Conservation (phyloP, 306 rosid species). For the Cicer judaicum region DNA sequence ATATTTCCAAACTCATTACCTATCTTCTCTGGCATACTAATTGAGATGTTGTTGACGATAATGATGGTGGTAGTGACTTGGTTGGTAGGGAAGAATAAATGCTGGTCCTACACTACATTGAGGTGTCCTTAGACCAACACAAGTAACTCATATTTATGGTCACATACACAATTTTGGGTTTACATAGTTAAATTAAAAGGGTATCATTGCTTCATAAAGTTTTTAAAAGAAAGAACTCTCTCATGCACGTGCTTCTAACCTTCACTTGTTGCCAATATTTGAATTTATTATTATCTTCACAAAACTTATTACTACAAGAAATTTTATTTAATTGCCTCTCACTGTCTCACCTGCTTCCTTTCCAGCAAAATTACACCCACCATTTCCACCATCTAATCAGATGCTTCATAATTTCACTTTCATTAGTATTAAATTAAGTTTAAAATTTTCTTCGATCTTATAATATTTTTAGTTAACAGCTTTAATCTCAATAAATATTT, state of each 20-base stretch:
- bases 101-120: slow-evolving; percentile 58
- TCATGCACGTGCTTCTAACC: slow-evolving; percentile 80
- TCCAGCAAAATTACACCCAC: slow-evolving; percentile 72
- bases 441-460: no score
- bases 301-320: slow-evolving; percentile 37
- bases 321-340: slow-evolving; percentile 65
- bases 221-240: slow-evolving; percentile 41
- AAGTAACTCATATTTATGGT: slow-evolving; percentile 23
- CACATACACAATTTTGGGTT: slow-evolving; percentile 45
- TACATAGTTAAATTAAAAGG: slow-evolving; percentile 47
- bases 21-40: slow-evolving; percentile 33
- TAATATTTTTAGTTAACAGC: no score
- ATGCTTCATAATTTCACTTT: no score
- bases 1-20: slow-evolving; percentile 9
- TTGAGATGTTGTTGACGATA: slow-evolving; percentile 39
- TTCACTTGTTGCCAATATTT: slow-evolving; percentile 70
- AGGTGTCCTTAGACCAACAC: slow-evolving; percentile 14
- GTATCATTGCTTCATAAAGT: slow-evolving; percentile 43
- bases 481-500: no score
- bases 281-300: slow-evolving; percentile 41
- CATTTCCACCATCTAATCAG: neutral
- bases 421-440: no score
- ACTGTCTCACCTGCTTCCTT: slow-evolving; percentile 65
- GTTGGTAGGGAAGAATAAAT: slow-evolving; percentile 86
- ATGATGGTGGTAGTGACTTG: slow-evolving; percentile 42